phyloP scores from a whole-genome alignment of 2,329 filamentous ascomycete species.

The Uncinocarpus reesii region DNA sequence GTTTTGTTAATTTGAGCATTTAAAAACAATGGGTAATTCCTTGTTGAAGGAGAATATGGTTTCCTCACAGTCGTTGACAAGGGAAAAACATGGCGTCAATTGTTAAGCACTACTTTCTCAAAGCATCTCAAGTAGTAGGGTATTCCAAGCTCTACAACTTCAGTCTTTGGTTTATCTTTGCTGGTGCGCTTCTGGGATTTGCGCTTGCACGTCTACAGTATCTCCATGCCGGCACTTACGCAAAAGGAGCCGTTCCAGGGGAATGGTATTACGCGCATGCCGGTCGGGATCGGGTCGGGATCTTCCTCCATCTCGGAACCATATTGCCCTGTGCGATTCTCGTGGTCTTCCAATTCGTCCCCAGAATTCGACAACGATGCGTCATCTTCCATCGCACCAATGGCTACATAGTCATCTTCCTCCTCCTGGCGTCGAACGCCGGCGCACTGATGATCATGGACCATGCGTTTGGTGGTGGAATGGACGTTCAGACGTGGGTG shows the following conservation, averaged over 20 bases:
- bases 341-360: constrained; percentile 35
- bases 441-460: constrained; percentile 47
- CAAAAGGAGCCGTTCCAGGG: constrained; percentile 27
- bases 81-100: not conserved
- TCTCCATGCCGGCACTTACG: constrained; percentile 36
- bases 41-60: not conserved
- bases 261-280: constrained; percentile 34
- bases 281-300: constrained; percentile 31
- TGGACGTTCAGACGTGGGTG: constrained; percentile 41
- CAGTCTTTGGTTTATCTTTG: constrained; percentile 32
- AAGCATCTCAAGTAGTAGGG: not conserved
- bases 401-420: constrained; percentile 46
- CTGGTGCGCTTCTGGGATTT: constrained; percentile 41
- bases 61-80: not conserved
- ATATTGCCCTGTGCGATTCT: constrained; percentile 30
- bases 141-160: constrained; percentile 11
- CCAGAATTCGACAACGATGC: constrained; percentile 37
- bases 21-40: not conserved
- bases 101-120: not conserved
- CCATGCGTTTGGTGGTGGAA: constrained; percentile 45
- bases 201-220: constrained; percentile 41
- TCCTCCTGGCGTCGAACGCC: constrained; percentile 39
- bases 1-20: not conserved
- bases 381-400: constrained; percentile 50
- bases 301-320: constrained; percentile 34